phyloP scores from a whole-genome alignment of 108 stramenopile species.

The Nitzschia inconspicua region DNA sequence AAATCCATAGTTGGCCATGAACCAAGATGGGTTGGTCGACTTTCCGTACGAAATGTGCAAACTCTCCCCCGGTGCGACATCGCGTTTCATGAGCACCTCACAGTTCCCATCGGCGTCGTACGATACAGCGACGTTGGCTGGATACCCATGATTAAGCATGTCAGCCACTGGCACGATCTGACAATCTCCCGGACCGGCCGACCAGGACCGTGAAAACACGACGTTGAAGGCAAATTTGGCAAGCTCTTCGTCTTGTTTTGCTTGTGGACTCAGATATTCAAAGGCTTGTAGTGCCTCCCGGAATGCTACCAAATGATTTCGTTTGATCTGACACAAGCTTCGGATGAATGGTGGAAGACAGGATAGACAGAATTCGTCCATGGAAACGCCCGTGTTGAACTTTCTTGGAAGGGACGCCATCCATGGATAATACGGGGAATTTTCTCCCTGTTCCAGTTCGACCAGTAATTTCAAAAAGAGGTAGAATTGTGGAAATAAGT shows the following conservation, averaged over 20 bases:
- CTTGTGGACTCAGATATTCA: neutral
- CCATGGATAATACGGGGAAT: constrained; percentile 43
- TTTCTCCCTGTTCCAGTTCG: constrained; percentile 48
- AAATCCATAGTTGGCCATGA: constrained; percentile 36
- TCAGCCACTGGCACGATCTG: constrained; percentile 40
- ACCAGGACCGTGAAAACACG: constrained; percentile 40
- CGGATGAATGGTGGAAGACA: constrained; percentile 33
- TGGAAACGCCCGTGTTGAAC: constrained; percentile 46
- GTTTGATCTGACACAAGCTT: constrained; percentile 23
- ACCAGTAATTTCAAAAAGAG: constrained; percentile 47
- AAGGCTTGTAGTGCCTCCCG: constrained; percentile 6
- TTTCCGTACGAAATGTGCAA: constrained; percentile 33
- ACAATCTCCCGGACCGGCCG: neutral
- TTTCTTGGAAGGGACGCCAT: constrained; percentile 46
- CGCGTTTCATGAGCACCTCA: constrained; percentile 21
- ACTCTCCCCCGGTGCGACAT: constrained; percentile 3
- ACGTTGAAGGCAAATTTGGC: constrained; percentile 40
- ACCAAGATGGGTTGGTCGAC: constrained; percentile 34
- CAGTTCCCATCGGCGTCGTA: constrained; percentile 17
- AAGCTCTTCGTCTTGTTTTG: constrained; percentile 10
- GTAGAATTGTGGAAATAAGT: constrained; percentile 30
- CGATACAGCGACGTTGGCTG: constrained; percentile 14
- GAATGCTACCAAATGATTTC: constrained; percentile 15
- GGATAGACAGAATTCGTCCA: constrained; percentile 33
- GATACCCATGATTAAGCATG: constrained; percentile 39